Base-by-base conservation (phyloP, 495 filamentous ascomycete species). In the Penicillium odoratum region DNA sequence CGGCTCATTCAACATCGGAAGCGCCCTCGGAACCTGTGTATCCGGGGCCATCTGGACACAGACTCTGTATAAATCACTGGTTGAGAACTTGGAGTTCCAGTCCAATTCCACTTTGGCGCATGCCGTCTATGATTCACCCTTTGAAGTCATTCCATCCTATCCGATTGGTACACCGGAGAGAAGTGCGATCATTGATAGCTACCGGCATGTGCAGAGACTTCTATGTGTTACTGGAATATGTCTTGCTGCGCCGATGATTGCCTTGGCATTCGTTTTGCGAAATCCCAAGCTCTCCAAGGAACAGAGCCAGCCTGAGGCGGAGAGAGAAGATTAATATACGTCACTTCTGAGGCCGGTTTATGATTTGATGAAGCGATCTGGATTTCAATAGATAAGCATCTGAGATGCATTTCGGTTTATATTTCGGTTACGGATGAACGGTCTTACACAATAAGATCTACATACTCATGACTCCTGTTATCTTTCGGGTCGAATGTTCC, bases 31-130 rank as follows among this genome's bases (percentile, higher is more conserved):
- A 31, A 62, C 56, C 29, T 66, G 75, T 25, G 69, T 82, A 43
- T 77, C 79, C 1, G 77, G 76, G 8, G 79, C 77, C 34, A 78
- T 84, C 61, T 84, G 81, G 81, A 78, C 78, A 1, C 64, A 77
- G 51, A 65, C 73, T 4, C 67, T 84, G 29, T 77, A 76, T 0
- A 58, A 51, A 4, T 56, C 68, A 40, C 66, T 84, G 2, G 33
- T 25, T 3, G 25, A 11, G 1, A 54, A 55, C 21, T 43, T 59
- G 11, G 44, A 26, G 0, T 42, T 48, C 21, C 46, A 55, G 28
- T 43, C 55, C 15, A 51, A 59, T 44, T 16, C 57, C 5, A 49
- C 45, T 21, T 29, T 59, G 7, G 57, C 51, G 5, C 36, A 13
- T 18, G 46, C 51, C 0, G 57, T 54, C 1, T 59, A 59, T 18